phyloP scores from a whole-genome alignment of 164 flowering plant species.

The Vitis riparia region DNA sequence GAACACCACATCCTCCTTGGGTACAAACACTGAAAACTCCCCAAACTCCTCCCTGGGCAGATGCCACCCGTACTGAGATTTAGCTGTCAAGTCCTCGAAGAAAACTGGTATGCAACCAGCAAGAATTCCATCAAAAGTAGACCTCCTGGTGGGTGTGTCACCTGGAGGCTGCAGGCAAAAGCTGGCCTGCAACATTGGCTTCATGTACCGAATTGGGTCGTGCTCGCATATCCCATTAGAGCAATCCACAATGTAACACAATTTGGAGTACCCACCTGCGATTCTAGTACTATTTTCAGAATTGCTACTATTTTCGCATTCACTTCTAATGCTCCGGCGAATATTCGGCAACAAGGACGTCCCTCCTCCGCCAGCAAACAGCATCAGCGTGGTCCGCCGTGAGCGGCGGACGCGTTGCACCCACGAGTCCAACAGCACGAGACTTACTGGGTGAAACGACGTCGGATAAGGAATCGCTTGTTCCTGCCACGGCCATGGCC shows the following conservation, averaged over 20 bases:
- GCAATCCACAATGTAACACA: conserved; percentile 83
- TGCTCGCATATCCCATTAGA: conserved; percentile 84
- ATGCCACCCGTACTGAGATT: conserved; percentile 81
- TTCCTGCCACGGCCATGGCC: conserved; percentile 95
- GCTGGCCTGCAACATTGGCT: conserved; percentile 77
- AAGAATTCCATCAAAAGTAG: conserved; percentile 78
- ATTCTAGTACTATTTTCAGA: neutral
- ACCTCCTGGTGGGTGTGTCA: conserved; percentile 84
- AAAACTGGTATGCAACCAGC: conserved; percentile 98
- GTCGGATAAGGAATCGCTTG: conserved; percentile 88
- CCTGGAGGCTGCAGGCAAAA: conserved; percentile 98
- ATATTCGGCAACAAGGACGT: conserved; percentile 58
- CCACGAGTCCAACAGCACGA: conserved; percentile 59
- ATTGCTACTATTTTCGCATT: conserved; percentile 42
- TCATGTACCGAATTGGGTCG: conserved; percentile 81
- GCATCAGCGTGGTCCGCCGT: conserved; percentile 47
- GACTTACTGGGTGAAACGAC: conserved; percentile 77
- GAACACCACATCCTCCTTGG: conserved; percentile 89
- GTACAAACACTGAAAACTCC: conserved; percentile 78
- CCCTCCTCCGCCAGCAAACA: conserved; percentile 96
- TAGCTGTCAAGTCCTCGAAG: conserved; percentile 84
- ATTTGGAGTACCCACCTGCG: conserved; percentile 18
- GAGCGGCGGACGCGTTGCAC: conserved; percentile 52
- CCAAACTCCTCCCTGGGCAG: conserved; percentile 54
- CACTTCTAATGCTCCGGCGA: conserved; percentile 69